A percentile compares a stretch with the other conserved stretches of the same genome.
These are phyloP conservation scores for Bruguiera hainesii DNA, from an alignment of 441 rosid genomes.

Conservation along the genomic window DNA sequence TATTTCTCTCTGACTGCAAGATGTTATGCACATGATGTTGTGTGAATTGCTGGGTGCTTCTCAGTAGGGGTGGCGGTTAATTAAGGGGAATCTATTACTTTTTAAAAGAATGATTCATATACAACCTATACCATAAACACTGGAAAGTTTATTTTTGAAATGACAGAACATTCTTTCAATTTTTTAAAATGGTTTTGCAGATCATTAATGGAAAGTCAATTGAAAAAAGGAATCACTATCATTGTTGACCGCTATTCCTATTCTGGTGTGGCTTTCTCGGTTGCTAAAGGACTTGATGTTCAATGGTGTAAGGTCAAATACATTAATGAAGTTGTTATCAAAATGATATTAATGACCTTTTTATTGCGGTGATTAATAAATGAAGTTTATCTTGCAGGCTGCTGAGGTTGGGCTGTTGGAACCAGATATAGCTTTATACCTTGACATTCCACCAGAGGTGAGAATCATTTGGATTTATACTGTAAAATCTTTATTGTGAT, in stretches of 20 bases:
- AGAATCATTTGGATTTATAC: slow-evolving; percentile 3
- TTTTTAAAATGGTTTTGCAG: slow-evolving; percentile 37
- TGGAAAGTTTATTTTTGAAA: neutral
- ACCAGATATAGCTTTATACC: slow-evolving; percentile 68
- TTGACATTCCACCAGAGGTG: slow-evolving; percentile 78
- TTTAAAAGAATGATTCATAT: too few species aligned
- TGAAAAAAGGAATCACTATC: slow-evolving; percentile 72
- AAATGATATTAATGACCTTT: neutral
- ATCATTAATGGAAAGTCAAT: slow-evolving; percentile 73
- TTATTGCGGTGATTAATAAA: neutral
- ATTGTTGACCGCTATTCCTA: slow-evolving; percentile 89
- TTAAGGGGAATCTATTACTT: too few species aligned
- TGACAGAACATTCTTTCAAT: neutral
- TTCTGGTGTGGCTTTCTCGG: slow-evolving; percentile 91
- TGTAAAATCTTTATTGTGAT: too few species aligned
- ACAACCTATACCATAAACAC: too few species aligned
- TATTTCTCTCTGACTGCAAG: too few species aligned
- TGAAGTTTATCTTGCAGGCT: slow-evolving; percentile 34
- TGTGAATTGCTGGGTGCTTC: too few species aligned
- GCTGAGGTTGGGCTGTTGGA: slow-evolving; percentile 73
- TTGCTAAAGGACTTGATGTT: slow-evolving; percentile 81
- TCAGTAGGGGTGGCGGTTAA: too few species aligned
- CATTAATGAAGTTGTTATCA: slow-evolving; percentile 6
- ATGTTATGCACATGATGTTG: too few species aligned
- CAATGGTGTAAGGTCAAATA: slow-evolving; percentile 81